phyloP scores from a whole-genome alignment of 2,329 filamentous ascomycete genomes.

The Apiospora arundinis region DNA sequence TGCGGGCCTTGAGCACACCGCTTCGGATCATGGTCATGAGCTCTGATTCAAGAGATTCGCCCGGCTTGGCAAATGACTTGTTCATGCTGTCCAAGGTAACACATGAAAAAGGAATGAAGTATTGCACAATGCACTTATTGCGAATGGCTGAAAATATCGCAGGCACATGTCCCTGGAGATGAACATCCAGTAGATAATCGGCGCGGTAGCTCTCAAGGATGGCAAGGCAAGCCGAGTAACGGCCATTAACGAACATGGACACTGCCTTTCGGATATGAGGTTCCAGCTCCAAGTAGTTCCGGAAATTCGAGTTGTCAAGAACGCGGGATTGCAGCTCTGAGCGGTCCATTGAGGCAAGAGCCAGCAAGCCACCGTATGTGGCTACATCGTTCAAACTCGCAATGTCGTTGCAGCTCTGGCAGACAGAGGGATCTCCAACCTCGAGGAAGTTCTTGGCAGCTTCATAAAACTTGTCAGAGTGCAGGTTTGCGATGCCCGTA shows the following conservation, averaged over 20 bases:
- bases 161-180: slow-evolving; percentile 77
- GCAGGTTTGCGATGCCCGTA: slow-evolving; percentile 57
- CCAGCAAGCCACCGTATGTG: slow-evolving; percentile 87
- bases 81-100: slow-evolving; percentile 83
- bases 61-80: slow-evolving; percentile 72
- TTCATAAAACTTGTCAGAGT: slow-evolving; percentile 56
- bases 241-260: slow-evolving; percentile 84
- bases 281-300: slow-evolving; percentile 88
- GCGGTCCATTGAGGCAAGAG: slow-evolving; percentile 88
- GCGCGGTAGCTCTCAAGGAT: slow-evolving; percentile 81
- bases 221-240: slow-evolving; percentile 84
- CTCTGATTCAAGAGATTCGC: slow-evolving; percentile 73
- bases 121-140: slow-evolving; percentile 91
- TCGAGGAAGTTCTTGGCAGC: slow-evolving; percentile 76
- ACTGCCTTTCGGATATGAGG: slow-evolving; percentile 94
- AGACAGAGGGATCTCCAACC: slow-evolving; percentile 58
- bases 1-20: slow-evolving; percentile 75
- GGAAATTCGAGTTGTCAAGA: slow-evolving; percentile 81
- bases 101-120: slow-evolving; percentile 87
- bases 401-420: slow-evolving; percentile 70
- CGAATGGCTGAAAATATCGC: slow-evolving; percentile 77
- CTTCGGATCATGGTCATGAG: slow-evolving; percentile 78
- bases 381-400: slow-evolving; percentile 87
- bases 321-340: slow-evolving; percentile 75
- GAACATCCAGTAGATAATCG: slow-evolving; percentile 90